Base-by-base conservation (phyloP, 179 eudicot species). In the Amaranthus tricolor region DNA sequence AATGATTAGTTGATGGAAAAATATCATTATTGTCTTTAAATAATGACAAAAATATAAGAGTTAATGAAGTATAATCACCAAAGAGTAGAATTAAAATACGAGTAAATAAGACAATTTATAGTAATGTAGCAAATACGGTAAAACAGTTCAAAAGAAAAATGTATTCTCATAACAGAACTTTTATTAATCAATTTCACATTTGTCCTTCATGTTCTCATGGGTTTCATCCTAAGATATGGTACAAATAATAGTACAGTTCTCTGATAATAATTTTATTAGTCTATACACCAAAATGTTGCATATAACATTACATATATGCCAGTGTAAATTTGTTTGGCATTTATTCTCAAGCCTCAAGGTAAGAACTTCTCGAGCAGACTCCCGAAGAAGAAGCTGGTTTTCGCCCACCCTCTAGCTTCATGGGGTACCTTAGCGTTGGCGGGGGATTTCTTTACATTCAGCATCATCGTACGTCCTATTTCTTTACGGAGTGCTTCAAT, bases 381-480 rank as follows among this genome's bases (percentile, higher is more conserved):
- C 10, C 94, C 92, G 56, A 91, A 89, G 88, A 84, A 88, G 84
- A 91, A 89, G 82, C 90, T 88, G 9, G 94, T 85, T 73, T 87
- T 89, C 21, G 86, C 87, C 91, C 86, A 83, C 55, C 92, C 88
- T 57, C 77, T 84, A 14, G 78, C 79, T 77, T 84, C 91, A 7
- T 66, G 62, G 43, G 88, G 73, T 47, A 78, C 68, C 63, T 80
- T 83, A 45, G 73, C 24, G 64, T 73, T 76, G 19, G 64, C 57
- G 7, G 95, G 89, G 20, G 76, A 85, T 78, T 86, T 88, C 81
- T 92, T 92, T 64, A 92, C 96, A 52, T 85, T 88, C 48, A 92
- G 88, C 86, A 84, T 84, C 92, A 90, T 88, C 6, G 84, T 84
- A 40, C 82, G 85, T 24, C 94, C 97, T 9, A 92, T 85, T 74